Percentiles rank a stretch among this genome's conserved stretches.
These are phyloP conservation scores for Gentiana dahurica DNA, from an alignment of 257 asterid genomes.

Conservation along the genomic window DNA sequence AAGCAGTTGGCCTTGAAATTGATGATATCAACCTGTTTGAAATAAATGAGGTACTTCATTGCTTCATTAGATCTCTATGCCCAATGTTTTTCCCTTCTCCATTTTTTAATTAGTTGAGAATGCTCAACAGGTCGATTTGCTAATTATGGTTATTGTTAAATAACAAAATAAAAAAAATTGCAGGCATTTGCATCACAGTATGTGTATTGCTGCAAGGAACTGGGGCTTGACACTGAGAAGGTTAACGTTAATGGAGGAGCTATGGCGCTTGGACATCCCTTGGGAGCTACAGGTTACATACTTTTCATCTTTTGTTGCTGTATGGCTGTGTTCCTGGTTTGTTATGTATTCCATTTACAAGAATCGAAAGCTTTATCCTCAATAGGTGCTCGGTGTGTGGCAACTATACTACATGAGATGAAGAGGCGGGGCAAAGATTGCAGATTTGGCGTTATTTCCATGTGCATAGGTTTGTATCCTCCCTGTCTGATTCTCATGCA, in stretches of 20 bases:
- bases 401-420: slow-evolving; percentile 83
- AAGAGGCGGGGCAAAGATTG: slow-evolving; percentile 81
- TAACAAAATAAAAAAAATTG: neutral
- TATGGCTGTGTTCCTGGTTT: too few relatives aligned
- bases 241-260: slow-evolving; percentile 97
- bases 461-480: slow-evolving; percentile 72
- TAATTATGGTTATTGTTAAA: neutral
- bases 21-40: slow-evolving; percentile 63
- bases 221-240: slow-evolving; percentile 61
- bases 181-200: slow-evolving; percentile 96
- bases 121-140: too few relatives aligned
- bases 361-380: too few relatives aligned
- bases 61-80: neutral
- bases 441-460: slow-evolving; percentile 83
- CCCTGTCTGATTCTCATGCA: neutral
- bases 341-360: too few relatives aligned
- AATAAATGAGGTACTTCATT: slow-evolving; percentile 66
- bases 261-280: slow-evolving; percentile 89
- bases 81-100: too few relatives aligned
- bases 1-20: slow-evolving; percentile 71
- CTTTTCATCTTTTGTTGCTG: neutral
- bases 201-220: slow-evolving; percentile 70
- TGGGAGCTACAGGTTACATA: slow-evolving; percentile 76
- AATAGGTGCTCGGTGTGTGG: slow-evolving; percentile 86
- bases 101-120: neutral